Base-by-base conservation (phyloP, 345 rosid species). In the Arabidopsis suecica region DNA sequence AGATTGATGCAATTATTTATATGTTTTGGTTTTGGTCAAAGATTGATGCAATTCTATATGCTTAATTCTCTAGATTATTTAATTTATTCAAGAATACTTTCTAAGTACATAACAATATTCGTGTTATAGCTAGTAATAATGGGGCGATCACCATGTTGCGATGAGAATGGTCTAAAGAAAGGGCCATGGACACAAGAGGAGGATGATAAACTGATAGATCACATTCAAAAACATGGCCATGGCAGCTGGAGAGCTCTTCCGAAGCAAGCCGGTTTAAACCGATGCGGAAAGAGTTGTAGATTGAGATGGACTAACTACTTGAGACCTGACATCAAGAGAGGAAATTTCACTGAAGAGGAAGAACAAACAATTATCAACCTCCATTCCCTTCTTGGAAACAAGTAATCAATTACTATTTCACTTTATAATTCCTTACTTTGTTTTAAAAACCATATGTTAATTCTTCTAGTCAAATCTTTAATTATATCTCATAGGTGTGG, bases 191-290 rank as follows among this genome's bases (percentile, higher is more conserved):
- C 88, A 7, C 87, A 84, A 16, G 93, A 90, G 28, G 96, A 90
- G 57, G 96, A 90, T 33, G 60, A 58, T 36, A 84, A 77, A 75
- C 83, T 90, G 44, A 69, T 84, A 3, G 86, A 84, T 67, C 82
- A 80, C 77, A 86, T 90, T 47, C 75, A 78, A 57, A 70, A 82
- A 25, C 77, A 88, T 14, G 96, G 91, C 30, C 90, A 85, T 83
- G 91, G 90, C 82, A 90, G 91, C 50, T 90, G 96, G 96, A 84
- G 89, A 80, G 88, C 89, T 42, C 89, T 88, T 62, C 93, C 96
- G 0, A 83, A 72, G 76, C 88, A 83, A 56, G 91, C 93, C 8
- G 93, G 96, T 20, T 67, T 88, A 54, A 88, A 90, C 71, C 76
- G 96, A 61, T 90, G 96, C 25, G 96, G 96, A 5, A 90, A 90